Evolutionary conservation across 768 basidiomycete species (phyloP), one percentile per base, ranked within the genome.

Genomic region (Lentinula sp.): DNA sequence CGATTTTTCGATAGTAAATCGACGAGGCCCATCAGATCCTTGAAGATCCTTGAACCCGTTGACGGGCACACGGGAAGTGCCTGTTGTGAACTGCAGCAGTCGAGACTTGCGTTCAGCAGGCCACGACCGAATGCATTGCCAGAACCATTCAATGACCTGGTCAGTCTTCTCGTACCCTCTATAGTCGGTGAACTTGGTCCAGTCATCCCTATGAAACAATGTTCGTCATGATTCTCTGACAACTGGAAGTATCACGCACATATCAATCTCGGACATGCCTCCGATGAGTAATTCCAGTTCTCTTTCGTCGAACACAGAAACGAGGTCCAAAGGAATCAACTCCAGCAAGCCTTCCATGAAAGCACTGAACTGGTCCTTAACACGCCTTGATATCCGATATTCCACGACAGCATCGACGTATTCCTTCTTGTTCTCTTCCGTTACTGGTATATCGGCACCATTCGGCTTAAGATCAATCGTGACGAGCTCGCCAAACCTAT

Each of bases 21-120:
- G 77, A 60, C 94, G 78, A 2, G 95, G 94, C 0, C 94, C 94
- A 72, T 97, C 94, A 0, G 90, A 91, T 8, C 94, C 94, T 74
- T 96, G 94, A 6, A 95, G 78, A 69, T 96, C 94, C 69, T 95
- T 95, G 80, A 96, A 96, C 0, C 94, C 95, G 69, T 94, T 94
- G 67, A 94, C 93, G 10, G 94, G 88, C 23, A 91, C 84, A 63
- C 89, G 79, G n/a, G 89, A 91, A 2, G 88, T 91, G 18, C 88
- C 88, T 1, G 92, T 95, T 5, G 91, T 90, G 73, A 96, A 96
- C 71, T 95, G 93, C 18, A 95, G 75, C 40, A 95, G 73, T 13
- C 93, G 86, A 43, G 89, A 88, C 71, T 95, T 95, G 65, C 90
- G 83, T 71, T 96, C 94, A 0, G 90, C 80, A 8, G 94, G 90